These are phyloP conservation scores for Plasmodium inui DNA, from an alignment of 169 alveolate genomes.

Conservation along the genomic window DNA sequence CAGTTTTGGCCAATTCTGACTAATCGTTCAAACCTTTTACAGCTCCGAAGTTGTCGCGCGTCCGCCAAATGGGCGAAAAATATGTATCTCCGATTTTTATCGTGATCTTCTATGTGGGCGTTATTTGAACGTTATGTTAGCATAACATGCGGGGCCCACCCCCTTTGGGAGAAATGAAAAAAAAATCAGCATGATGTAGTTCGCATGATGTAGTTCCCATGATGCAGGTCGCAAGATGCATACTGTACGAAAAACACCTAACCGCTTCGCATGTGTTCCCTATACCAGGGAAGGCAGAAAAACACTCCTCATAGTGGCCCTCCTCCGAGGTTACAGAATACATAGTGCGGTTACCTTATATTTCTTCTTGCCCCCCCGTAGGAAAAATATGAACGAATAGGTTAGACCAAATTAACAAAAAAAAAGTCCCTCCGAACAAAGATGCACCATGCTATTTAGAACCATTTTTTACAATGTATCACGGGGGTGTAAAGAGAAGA, in stretches of 20 bases:
- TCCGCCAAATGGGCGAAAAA: not conserved
- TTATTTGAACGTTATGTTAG: no score
- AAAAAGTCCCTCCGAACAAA: slow-evolving; percentile 3
- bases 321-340: not conserved
- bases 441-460: slow-evolving; percentile 43
- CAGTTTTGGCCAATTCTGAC: not conserved
- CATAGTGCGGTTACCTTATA: not conserved
- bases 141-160: not conserved
- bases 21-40: not conserved
- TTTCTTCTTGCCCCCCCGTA: not conserved
- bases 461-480: slow-evolving; percentile 9
- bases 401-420: not conserved
- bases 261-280: not conserved
- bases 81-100: not conserved
- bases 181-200: not conserved
- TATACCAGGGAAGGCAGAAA: not conserved
- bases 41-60: not conserved
- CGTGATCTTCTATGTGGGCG: no score
- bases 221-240: not conserved
- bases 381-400: slow-evolving; percentile 1
- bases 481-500: slow-evolving; percentile 20
- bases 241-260: not conserved
- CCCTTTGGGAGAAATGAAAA: not conserved
- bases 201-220: not conserved
- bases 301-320: not conserved